These are phyloP conservation scores for Sugiyamaella boreocaroliniensis DNA, from an alignment of 805 yeast species.

Conservation along the genomic window DNA sequence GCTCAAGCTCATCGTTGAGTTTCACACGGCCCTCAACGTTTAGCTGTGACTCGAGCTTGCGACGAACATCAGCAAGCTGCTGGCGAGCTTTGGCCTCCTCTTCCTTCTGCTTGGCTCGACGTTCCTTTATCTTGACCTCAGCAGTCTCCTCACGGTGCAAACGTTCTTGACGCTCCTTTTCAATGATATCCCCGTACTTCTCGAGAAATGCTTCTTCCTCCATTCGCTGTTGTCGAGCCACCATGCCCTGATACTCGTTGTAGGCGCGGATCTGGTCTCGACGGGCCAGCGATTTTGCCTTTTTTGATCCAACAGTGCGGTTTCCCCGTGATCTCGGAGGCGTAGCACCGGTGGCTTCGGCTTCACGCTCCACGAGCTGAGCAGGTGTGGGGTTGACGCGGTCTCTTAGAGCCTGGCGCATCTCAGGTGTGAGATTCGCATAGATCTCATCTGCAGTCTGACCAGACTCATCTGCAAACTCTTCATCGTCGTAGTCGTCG, in stretches of 20 bases:
- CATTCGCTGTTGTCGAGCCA: slow-evolving; percentile 24
- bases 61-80: slow-evolving; percentile 13
- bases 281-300: slow-evolving; percentile 29
- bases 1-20: slow-evolving; percentile 8
- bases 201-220: slow-evolving; percentile 22
- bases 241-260: slow-evolving; percentile 28
- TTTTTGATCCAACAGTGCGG: slow-evolving; percentile 28
- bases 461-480: not conserved
- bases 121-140: slow-evolving; percentile 17
- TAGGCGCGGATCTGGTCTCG: slow-evolving; percentile 30
- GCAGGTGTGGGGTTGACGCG: slow-evolving; percentile 9
- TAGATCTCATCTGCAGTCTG: not conserved
- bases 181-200: slow-evolving; percentile 29
- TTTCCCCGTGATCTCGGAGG: slow-evolving; percentile 3
- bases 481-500: slow-evolving; percentile 5
- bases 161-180: slow-evolving; percentile 8
- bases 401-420: slow-evolving; percentile 2
- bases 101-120: slow-evolving; percentile 15
- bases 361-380: slow-evolving; percentile 1
- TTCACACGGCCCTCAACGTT: slow-evolving; percentile 15
- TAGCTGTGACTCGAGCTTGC: slow-evolving; percentile 11
- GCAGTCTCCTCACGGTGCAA: slow-evolving; percentile 14
- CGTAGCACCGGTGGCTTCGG: not conserved
- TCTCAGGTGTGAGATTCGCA: not conserved
- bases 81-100: slow-evolving; percentile 19